phyloP scores from a whole-genome alignment of 75 land plant genomes.

The Pinus tabuliformis region DNA sequence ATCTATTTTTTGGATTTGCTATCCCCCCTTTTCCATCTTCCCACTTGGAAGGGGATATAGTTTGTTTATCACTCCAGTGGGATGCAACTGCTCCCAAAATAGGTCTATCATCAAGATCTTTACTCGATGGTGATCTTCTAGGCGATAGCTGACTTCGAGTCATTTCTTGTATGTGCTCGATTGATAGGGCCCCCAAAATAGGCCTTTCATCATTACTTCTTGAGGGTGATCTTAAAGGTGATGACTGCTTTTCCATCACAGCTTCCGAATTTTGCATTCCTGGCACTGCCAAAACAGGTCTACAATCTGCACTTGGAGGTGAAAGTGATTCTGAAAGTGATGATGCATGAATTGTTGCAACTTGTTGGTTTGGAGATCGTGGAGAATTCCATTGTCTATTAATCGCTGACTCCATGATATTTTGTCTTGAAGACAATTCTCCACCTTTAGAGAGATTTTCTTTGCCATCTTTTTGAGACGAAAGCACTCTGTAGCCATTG shows the following conservation, averaged over 20 bases:
- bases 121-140: conserved; percentile 41
- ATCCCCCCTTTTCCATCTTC: too few relatives aligned
- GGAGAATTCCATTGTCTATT: not conserved
- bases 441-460: conserved; percentile 1
- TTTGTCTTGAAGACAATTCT: not conserved
- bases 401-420: not conserved
- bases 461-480: not conserved
- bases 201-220: conserved; percentile 40
- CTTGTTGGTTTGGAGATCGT: conserved; percentile 5
- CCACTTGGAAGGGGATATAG: conserved; percentile 5
- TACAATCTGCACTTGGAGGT: not conserved
- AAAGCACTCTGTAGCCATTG: not conserved
- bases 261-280: not conserved
- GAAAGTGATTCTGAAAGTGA: not conserved
- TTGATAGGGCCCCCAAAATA: conserved; percentile 56
- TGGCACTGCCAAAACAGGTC: not conserved
- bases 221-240: conserved; percentile 13
- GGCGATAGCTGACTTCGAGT: conserved; percentile 34
- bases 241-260: not conserved
- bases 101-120: conserved; percentile 63
- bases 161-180: conserved; percentile 44
- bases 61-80: conserved; percentile 47
- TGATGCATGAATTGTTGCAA: not conserved
- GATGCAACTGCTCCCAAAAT: conserved; percentile 67
- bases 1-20: too few relatives aligned